phyloP scores from a whole-genome alignment of 2,329 filamentous ascomycete genomes.

The Ascochyta clinopodiicola region DNA sequence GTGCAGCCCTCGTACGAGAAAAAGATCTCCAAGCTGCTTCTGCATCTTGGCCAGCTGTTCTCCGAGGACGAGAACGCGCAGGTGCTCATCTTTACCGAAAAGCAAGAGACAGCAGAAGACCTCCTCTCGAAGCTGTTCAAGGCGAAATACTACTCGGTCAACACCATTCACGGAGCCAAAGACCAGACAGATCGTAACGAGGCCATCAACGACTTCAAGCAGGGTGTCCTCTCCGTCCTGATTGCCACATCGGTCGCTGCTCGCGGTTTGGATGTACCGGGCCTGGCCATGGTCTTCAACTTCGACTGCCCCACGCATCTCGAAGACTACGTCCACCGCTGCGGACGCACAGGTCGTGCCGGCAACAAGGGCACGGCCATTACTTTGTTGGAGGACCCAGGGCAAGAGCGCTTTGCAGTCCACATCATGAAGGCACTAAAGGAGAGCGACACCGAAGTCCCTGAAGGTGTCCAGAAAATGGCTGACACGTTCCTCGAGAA shows the following conservation, averaged over 20 bases:
- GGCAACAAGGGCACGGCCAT: constrained; percentile 95
- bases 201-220: constrained; percentile 51
- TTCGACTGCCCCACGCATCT: constrained; percentile 93
- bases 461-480: constrained; percentile 69
- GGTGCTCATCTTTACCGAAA: constrained; percentile 88
- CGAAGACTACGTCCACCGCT: constrained; percentile 95
- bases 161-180: constrained; percentile 84
- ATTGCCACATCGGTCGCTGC: constrained; percentile 96
- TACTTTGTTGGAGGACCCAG: constrained; percentile 89
- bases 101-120: constrained; percentile 73
- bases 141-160: constrained; percentile 54
- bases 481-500: constrained; percentile 80
- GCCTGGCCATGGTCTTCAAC: constrained; percentile 94
- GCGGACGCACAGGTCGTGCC: constrained; percentile 90
- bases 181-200: constrained; percentile 46
- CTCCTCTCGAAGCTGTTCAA: constrained; percentile 41
- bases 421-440: constrained; percentile 92
- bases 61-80: constrained; percentile 87
- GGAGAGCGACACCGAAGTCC: constrained; percentile 85
- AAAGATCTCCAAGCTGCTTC: constrained; percentile 84
- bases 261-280: constrained; percentile 93
- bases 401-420: constrained; percentile 88
- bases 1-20: constrained; percentile 61
- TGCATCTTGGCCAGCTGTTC: constrained; percentile 86
- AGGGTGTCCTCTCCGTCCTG: constrained; percentile 84